Conservation (phyloP, 768 basidiomycete species). For the Galerina marginata region DNA sequence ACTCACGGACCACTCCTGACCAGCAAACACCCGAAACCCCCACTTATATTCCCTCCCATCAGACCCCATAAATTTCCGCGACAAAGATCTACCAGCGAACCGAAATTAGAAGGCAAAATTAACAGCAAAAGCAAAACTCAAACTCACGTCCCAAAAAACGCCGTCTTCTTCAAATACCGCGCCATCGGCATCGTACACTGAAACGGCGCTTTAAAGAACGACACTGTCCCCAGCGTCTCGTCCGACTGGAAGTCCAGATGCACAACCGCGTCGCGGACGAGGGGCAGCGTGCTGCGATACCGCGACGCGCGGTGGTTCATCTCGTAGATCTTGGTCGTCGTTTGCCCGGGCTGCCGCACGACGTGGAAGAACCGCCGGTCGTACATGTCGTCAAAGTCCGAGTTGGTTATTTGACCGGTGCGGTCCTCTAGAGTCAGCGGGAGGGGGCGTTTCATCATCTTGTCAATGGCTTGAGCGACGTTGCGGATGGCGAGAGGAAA, state of each 20-base stretch:
- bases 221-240: slow-evolving; percentile 63
- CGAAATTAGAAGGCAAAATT: too few relatives aligned
- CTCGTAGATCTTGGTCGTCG: slow-evolving; percentile 62
- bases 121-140: too few relatives aligned
- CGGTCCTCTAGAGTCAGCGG: slow-evolving; percentile 74
- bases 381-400: slow-evolving; percentile 81
- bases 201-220: slow-evolving; percentile 50
- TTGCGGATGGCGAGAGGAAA: too few relatives aligned
- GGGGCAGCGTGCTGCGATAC: slow-evolving; percentile 63
- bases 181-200: slow-evolving; percentile 60
- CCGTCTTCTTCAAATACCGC: slow-evolving; percentile 66
- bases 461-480: too few relatives aligned
- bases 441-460: slow-evolving; percentile 32
- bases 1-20: slow-evolving; percentile 80
- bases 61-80: slow-evolving; percentile 69
- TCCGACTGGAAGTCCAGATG: slow-evolving; percentile 65
- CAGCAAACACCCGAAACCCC: slow-evolving; percentile 57
- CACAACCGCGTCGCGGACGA: slow-evolving; percentile 55
- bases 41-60: slow-evolving; percentile 77
- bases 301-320: slow-evolving; percentile 71
- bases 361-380: slow-evolving; percentile 76
- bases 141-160: slow-evolving; percentile 70
- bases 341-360: slow-evolving; percentile 48
- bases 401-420: slow-evolving; percentile 55
- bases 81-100: slow-evolving; percentile 65